These are phyloP conservation scores for Globisporangium spinosum DNA, from an alignment of 352 stramenopile genomes.

Conservation along the genomic window DNA sequence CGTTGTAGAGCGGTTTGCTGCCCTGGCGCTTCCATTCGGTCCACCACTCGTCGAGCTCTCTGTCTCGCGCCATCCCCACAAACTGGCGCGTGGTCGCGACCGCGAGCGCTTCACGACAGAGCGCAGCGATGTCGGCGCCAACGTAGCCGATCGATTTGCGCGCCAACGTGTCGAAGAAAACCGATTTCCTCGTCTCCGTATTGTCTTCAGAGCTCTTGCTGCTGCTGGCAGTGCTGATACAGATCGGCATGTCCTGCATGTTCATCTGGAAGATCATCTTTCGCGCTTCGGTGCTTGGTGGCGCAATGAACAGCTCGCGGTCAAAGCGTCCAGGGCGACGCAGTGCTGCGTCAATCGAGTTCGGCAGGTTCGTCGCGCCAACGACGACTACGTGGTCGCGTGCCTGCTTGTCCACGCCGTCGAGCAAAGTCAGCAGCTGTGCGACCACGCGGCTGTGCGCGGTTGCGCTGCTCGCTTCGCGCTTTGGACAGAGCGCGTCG, in stretches of 20 bases:
- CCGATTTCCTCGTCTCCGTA: slow-evolving; percentile 9
- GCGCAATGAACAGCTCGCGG: slow-evolving; percentile 64
- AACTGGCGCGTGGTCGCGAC: slow-evolving; percentile 62
- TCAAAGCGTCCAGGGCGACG: slow-evolving; percentile 79
- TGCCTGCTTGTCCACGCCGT: slow-evolving; percentile 76
- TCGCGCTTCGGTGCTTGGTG: slow-evolving; percentile 37
- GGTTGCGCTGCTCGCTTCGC: slow-evolving; percentile 52
- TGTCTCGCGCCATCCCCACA: slow-evolving; percentile 45
- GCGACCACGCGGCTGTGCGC: slow-evolving; percentile 87
- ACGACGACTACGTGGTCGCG: slow-evolving; percentile 92
- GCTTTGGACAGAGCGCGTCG: slow-evolving; percentile 93
- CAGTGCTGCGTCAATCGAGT: slow-evolving; percentile 86
- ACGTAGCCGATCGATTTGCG: slow-evolving; percentile 69
- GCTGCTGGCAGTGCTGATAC: neutral
- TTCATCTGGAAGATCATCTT: slow-evolving; percentile 68
- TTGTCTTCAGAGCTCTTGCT: neutral
- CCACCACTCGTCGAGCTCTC: slow-evolving; percentile 60
- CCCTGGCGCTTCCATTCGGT: slow-evolving; percentile 41
- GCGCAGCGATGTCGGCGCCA: slow-evolving; percentile 71
- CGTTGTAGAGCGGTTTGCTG: slow-evolving; percentile 32
- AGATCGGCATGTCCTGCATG: slow-evolving; percentile 40
- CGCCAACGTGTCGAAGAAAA: slow-evolving; percentile 39
- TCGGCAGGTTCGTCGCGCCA: slow-evolving; percentile 92
- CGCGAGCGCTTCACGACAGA: slow-evolving; percentile 72
- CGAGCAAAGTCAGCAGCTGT: slow-evolving; percentile 94